phyloP scores from a whole-genome alignment of 495 filamentous ascomycete species.

The Trichoderma virens region DNA sequence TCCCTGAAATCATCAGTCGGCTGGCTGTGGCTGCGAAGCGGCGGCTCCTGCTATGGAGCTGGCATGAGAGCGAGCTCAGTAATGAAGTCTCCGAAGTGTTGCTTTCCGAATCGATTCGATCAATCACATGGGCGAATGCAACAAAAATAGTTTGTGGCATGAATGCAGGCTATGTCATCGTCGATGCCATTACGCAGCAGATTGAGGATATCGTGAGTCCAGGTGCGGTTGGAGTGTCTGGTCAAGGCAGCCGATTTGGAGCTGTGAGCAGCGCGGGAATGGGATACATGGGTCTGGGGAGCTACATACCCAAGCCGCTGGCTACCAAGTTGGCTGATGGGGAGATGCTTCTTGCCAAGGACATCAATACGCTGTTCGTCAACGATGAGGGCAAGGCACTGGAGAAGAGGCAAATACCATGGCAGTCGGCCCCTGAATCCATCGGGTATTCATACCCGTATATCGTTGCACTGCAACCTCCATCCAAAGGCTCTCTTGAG shows the following conservation, averaged over 20 bases:
- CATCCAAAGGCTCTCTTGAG: constrained; percentile 79
- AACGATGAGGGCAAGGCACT: constrained; percentile 72
- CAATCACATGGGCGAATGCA: constrained; percentile 81
- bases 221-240: constrained; percentile 59
- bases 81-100: constrained; percentile 66
- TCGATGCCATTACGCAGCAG: constrained; percentile 67
- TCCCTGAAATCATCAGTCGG: constrained; percentile 82
- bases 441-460: constrained; percentile 97
- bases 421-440: constrained; percentile 78
- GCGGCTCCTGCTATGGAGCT: constrained; percentile 82
- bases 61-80: constrained; percentile 87
- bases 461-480: constrained; percentile 74
- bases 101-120: constrained; percentile 70
- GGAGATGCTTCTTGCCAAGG: constrained; percentile 83
- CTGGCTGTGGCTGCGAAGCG: constrained; percentile 89
- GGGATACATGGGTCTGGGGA: constrained; percentile 91
- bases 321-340: constrained; percentile 74
- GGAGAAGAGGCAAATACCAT: constrained; percentile 82
- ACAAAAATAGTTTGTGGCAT: constrained; percentile 80
- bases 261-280: constrained; percentile 60
- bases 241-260: constrained; percentile 56
- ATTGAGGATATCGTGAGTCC: constrained; percentile 73
- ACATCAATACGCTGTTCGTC: constrained; percentile 92
- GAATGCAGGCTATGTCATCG: constrained; percentile 78
- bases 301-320: constrained; percentile 82